Evolutionary conservation across 805 yeast genomes (phyloP).

Genomic region (Isabelozyma gotoi): DNA sequence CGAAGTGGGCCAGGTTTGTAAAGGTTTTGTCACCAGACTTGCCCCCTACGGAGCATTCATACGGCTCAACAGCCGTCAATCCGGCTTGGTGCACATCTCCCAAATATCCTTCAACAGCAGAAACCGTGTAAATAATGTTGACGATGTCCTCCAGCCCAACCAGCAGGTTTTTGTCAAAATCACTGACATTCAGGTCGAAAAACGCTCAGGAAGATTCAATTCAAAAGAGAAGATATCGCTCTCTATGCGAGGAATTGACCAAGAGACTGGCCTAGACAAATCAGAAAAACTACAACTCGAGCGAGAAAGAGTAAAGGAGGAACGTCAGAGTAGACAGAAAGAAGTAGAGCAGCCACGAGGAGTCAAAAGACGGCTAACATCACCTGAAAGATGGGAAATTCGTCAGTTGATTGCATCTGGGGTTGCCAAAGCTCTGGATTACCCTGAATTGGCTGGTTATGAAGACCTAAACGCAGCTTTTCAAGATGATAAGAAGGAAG

Average conservation of each 20-base stretch:
- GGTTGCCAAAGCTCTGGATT: conserved; percentile 62
- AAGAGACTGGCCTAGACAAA: conserved; percentile 54
- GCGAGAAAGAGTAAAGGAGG: conserved; percentile 19
- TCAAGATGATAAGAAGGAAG: conserved; percentile 20
- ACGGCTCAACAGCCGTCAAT: conserved; percentile 32
- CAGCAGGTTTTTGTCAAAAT: conserved; percentile 71
- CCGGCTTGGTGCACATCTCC: conserved; percentile 79
- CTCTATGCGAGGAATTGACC: conserved; percentile 73
- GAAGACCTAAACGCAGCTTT: conserved; percentile 30
- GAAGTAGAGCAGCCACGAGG: conserved; percentile 17
- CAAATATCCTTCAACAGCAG: conserved; percentile 49
- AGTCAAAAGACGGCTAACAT: conserved; percentile 54
- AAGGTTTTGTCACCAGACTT: conserved; percentile 60
- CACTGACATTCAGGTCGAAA: conserved; percentile 27
- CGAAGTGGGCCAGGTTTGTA: conserved; percentile 47
- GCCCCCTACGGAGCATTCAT: conserved; percentile 81
- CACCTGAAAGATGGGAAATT: conserved; percentile 91
- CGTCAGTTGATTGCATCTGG: conserved; percentile 82
- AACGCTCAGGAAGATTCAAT: conserved; percentile 17
- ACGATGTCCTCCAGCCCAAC: conserved; percentile 53
- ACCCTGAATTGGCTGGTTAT: conserved; percentile 52
- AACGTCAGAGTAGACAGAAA: conserved; percentile 9
- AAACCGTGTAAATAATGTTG: conserved; percentile 54
- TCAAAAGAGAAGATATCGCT: conserved; percentile 46
- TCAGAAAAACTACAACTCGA: conserved; percentile 17